These are phyloP conservation scores for Boletus tylopilopsis DNA, from an alignment of 768 basidiomycete genomes.

Conservation along the genomic window DNA sequence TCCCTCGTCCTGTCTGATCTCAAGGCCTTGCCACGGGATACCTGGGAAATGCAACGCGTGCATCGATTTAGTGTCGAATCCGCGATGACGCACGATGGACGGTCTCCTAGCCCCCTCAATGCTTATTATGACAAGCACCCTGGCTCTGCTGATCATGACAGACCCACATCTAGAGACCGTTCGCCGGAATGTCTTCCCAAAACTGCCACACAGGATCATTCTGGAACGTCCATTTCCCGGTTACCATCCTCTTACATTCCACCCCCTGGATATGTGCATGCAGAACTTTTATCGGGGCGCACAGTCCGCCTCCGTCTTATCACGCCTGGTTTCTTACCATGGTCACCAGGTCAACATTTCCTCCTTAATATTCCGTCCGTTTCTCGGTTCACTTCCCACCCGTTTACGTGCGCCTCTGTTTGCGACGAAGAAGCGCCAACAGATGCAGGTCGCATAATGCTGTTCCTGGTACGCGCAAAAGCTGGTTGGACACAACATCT, in stretches of 20 bases:
- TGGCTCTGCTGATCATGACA: not conserved
- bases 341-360: constrained; percentile 81
- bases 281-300: constrained; percentile 64
- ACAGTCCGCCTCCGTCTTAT: constrained; percentile 67
- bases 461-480: constrained; percentile 67
- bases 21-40: constrained; percentile 7
- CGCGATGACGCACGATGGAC: constrained; percentile 4
- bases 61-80: constrained; percentile 6
- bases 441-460: constrained; percentile 51
- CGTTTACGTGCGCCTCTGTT: constrained; percentile 67
- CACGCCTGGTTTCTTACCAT: constrained; percentile 51
- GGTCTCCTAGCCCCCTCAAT: constrained; percentile 25
- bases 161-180: not conserved
- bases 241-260: constrained; percentile 36
- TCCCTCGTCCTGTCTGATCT: not conserved
- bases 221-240: not conserved
- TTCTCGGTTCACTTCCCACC: constrained; percentile 59
- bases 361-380: constrained; percentile 64
- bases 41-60: constrained; percentile 26
- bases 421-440: constrained; percentile 45
- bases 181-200: not conserved
- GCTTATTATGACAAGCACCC: constrained; percentile 13
- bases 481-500: constrained; percentile 66
- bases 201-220: not conserved
- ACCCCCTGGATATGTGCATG: constrained; percentile 65